Evolutionary conservation across 805 yeast genomes (phyloP).

Genomic region (Wickerhamiella sergipiensis): DNA sequence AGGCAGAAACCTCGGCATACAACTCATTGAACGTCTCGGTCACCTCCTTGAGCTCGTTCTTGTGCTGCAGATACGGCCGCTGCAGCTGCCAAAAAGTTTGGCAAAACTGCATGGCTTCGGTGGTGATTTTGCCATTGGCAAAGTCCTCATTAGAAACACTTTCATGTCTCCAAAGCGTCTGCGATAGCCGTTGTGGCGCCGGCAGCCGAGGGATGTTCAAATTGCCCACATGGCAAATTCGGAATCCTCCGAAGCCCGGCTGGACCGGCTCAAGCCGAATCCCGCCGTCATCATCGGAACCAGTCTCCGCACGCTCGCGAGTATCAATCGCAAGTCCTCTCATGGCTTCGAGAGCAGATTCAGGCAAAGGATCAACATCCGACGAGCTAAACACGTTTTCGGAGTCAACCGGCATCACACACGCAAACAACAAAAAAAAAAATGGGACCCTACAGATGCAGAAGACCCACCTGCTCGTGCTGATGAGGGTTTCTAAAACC

Average conservation of each 20-base stretch:
- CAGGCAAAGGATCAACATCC: no score
- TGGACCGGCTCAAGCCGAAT: no score
- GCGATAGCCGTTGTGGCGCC: neutral
- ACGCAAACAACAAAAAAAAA: no score
- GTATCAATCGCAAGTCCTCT: no score
- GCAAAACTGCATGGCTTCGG: neutral
- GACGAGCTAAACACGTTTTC: no score
- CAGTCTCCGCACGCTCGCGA: no score
- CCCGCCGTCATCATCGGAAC: no score
- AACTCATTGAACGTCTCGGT: neutral
- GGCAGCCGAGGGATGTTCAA: neutral
- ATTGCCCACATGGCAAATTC: neutral
- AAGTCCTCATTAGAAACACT: neutral
- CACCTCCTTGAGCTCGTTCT: neutral
- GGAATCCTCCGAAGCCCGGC: neutral
- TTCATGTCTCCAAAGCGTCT: neutral
- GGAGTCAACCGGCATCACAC: no score
- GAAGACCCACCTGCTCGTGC: neutral
- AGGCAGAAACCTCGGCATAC: neutral
- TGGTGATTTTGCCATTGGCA: no score
- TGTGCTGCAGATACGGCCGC: neutral
- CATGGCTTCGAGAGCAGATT: no score
- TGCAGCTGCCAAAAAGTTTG: neutral
- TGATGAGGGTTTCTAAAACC: neutral
- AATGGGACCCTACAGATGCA: neutral